Evolutionary conservation across 345 rosid species (phyloP), one percentile per base, ranked within the genome.

Genomic region (Populus simonii): DNA sequence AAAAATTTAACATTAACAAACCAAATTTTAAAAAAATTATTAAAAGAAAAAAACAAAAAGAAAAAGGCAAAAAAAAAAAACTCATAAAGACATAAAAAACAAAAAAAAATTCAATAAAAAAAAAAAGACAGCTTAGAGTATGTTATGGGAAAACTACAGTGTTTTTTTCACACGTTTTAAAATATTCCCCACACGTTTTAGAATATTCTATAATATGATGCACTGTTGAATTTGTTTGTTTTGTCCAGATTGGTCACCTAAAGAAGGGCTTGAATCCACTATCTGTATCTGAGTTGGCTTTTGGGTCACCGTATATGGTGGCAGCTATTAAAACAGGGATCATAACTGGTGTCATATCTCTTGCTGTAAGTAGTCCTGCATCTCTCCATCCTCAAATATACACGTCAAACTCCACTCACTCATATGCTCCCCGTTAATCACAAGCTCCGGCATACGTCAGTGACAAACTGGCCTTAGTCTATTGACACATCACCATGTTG

Each of bases 181-280:
- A n/a, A n/a, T n/a, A n/a, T n/a, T n/a, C n/a, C n/a, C n/a, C n/a
- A n/a, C n/a, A n/a, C n/a, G n/a, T n/a, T n/a, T n/a, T n/a, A n/a
- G n/a, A n/a, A n/a, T n/a, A n/a, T n/a, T n/a, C n/a, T n/a, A n/a
- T n/a, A n/a, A 41, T 10, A 39, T 39, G 43, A 43, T 43, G 47
- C 0, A 7, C n/a, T 57, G 36, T 17, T 66, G 35, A 0, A 63
- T 15, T 55, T 68, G 41, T 10, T 70, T 68, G 25, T 53, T 70
- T 27, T 78, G 41, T 38, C 6, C 90, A 93, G 99, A 95, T 95
- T 79, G 99, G 99, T 31, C 78, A 87, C 67, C 76, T 95, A 77
- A 90, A 91, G 86, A 90, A 90, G 78, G 98, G 99, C 31, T 75
- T 93, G 84, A 93, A 95, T 85, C 98, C 99, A 29, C 84, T 74